phyloP scores from a whole-genome alignment of 2,329 filamentous ascomycete genomes.

The Aspergillus terreus region DNA sequence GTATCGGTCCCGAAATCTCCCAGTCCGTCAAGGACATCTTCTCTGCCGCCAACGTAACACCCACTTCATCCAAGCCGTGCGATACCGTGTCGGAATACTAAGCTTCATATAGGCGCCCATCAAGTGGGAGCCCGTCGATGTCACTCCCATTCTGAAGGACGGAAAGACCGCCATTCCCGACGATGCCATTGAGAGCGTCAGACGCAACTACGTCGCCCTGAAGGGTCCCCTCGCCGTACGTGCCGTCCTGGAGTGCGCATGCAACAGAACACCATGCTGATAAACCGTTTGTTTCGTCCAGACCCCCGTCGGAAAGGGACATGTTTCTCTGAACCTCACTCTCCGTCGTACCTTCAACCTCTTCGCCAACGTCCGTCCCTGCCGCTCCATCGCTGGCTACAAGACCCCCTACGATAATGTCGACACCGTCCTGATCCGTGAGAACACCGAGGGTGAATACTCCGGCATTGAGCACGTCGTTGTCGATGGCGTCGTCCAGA shows the following conservation, averaged over 20 bases:
- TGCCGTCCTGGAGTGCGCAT: slow-evolving; percentile 16
- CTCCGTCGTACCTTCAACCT: slow-evolving; percentile 99
- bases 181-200: slow-evolving; percentile 87
- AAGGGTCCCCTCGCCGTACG: slow-evolving; percentile 94
- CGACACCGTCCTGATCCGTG: slow-evolving; percentile 94
- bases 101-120: slow-evolving; percentile 67
- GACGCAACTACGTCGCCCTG: slow-evolving; percentile 92
- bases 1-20: slow-evolving; percentile 96
- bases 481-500: slow-evolving; percentile 95
- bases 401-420: slow-evolving; percentile 98
- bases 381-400: slow-evolving; percentile 93
- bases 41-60: slow-evolving; percentile 76
- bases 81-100: slow-evolving; percentile 20
- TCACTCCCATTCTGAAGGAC: slow-evolving; percentile 88
- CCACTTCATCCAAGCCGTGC: slow-evolving; percentile 1
- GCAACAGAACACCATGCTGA: slow-evolving; percentile 10
- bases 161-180: slow-evolving; percentile 94
- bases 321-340: slow-evolving; percentile 97
- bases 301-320: slow-evolving; percentile 96
- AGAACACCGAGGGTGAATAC: slow-evolving; percentile 99
- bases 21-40: slow-evolving; percentile 99
- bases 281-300: slow-evolving; percentile 37
- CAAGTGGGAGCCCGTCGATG: slow-evolving; percentile 95
- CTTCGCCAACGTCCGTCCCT: slow-evolving; percentile 97
- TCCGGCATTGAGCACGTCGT: slow-evolving; percentile 98